phyloP scores from a whole-genome alignment of 2,329 filamentous ascomycete genomes.

The Torrubiellomyces zombiae region DNA sequence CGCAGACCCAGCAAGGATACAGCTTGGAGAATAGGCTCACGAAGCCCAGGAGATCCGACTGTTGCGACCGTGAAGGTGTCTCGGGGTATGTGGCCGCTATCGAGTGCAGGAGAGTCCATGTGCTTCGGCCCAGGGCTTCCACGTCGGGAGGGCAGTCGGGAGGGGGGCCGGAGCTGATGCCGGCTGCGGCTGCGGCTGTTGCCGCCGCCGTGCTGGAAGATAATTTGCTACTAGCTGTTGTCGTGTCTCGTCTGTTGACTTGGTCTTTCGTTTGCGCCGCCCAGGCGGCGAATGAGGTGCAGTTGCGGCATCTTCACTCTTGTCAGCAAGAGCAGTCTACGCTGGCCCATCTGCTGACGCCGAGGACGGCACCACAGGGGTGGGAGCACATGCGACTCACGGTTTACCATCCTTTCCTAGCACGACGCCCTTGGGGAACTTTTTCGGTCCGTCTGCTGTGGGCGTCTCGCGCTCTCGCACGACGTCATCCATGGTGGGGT shows the following conservation, averaged over 20 bases:
- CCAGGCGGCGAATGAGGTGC: slow-evolving; percentile 15
- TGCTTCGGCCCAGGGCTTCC: slow-evolving; percentile 66
- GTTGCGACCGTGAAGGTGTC: slow-evolving; percentile 48
- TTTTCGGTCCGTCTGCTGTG: slow-evolving; percentile 25
- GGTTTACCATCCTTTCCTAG: slow-evolving; percentile 72
- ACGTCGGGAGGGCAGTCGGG: slow-evolving; percentile 81
- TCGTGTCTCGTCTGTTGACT: slow-evolving; percentile 6
- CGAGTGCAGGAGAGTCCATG: slow-evolving; percentile 87
- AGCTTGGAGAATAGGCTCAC: slow-evolving; percentile 66
- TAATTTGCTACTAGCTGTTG: slow-evolving; percentile 6
- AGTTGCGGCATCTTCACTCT: slow-evolving; percentile 19
- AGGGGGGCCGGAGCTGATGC: slow-evolving; percentile 22
- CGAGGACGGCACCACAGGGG: background rate
- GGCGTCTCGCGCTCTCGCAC: slow-evolving; percentile 13
- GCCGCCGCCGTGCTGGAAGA: no score
- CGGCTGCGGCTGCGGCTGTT: slow-evolving; percentile 17
- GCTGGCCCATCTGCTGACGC: background rate
- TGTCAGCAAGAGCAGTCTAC: no score
- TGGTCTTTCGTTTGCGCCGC: slow-evolving; percentile 13
- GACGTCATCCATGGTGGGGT: slow-evolving; percentile 21
- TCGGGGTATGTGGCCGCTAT: slow-evolving; percentile 78
- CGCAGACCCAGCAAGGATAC: slow-evolving; percentile 93
- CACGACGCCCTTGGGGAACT: slow-evolving; percentile 54
- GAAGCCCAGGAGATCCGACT: slow-evolving; percentile 63
- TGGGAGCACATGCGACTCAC: slow-evolving; percentile 39